These are phyloP conservation scores for Paspalum notatum DNA, from an alignment of 176 grass and related monocot species.

Conservation along the genomic window DNA sequence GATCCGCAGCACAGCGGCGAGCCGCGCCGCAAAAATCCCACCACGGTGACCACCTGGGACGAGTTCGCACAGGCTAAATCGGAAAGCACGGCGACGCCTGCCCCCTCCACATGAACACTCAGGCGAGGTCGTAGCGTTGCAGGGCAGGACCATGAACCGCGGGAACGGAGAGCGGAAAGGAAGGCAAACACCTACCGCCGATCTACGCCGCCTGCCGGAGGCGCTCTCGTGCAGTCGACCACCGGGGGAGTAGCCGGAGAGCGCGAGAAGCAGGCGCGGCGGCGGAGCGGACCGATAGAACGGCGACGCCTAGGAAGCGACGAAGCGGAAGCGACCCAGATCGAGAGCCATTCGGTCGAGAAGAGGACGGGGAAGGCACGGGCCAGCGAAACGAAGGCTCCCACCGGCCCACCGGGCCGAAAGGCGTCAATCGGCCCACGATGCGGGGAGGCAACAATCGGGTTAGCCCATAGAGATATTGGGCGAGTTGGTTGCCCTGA, in stretches of 20 bases:
- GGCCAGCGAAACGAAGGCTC: conserved; percentile 19
- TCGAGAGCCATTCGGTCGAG: not conserved
- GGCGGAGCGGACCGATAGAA: not conserved
- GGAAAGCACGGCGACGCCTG: not conserved
- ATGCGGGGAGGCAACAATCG: not conserved
- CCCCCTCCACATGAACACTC: not conserved
- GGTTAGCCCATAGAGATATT: not conserved
- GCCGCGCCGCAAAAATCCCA: not conserved
- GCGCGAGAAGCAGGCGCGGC: not conserved
- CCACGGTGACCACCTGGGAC: conserved; percentile 1
- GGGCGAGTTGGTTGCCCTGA: too few relatives aligned
- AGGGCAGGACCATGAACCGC: not conserved
- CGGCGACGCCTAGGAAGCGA: conserved; percentile 12
- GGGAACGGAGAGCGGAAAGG: not conserved
- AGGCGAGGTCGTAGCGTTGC: not conserved
- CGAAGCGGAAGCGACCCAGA: not conserved
- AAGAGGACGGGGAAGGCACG: not conserved
- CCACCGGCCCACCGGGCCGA: not conserved
- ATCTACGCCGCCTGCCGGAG: not conserved
- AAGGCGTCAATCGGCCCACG: not conserved
- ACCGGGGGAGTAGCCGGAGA: not conserved
- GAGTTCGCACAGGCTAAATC: not conserved
- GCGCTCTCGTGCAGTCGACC: not conserved
- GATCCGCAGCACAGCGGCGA: conserved; percentile 27
- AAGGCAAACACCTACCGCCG: conserved; percentile 5